Base-by-base conservation (phyloP, 2,329 filamentous ascomycete genomes). In the Fusarium citri region DNA sequence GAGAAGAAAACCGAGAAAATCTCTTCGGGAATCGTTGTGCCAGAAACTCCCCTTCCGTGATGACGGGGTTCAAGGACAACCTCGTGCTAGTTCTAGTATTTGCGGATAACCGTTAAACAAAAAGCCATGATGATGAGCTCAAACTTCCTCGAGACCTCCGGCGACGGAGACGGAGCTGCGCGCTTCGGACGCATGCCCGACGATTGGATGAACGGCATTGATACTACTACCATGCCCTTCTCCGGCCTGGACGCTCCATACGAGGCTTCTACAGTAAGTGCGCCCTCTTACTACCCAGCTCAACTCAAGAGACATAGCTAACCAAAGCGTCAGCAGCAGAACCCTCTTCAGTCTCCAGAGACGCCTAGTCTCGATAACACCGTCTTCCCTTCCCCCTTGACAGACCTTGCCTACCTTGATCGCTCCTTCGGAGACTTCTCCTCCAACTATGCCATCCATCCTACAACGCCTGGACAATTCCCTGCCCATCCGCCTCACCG, bases 61-160 rank as follows among this genome's bases (percentile, higher is more conserved):
- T 74, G 72, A 74, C 65, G 60, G 68, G 69, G 72, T 68, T 68
- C 56, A 68, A 73, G 51, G 68, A 66, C 57, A 62, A 65, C 59
- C 59, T 71, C 68, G 56, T 61, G 63, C 65, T 72, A 69, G 64
- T 66, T 62, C 64, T 73, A 72, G 72, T 71, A 74, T 72, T 74
- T 65, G 66, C 59, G 48, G 58, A 66, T 60, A 73, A 63, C 59
- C 55, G 63, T 63, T 70, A 60, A 73, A 71, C 50, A 73, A 53
- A 50, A 53, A 42, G 23, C 63, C 57, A 74, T 68, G 51, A 74
- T 74, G 62, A 74, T 73, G 72, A 68, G 48, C 66, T 73, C 72
- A 47, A 71, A 46, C 47, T 74, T 71, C 57, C 71, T 72, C 50
- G 72, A 74, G 55, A 57, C 54, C 45, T 16, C 61, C 45, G 61